Evolutionary conservation across 176 grass and related monocot species (phyloP).

Genomic region (Miscanthus lutarioriparius): DNA sequence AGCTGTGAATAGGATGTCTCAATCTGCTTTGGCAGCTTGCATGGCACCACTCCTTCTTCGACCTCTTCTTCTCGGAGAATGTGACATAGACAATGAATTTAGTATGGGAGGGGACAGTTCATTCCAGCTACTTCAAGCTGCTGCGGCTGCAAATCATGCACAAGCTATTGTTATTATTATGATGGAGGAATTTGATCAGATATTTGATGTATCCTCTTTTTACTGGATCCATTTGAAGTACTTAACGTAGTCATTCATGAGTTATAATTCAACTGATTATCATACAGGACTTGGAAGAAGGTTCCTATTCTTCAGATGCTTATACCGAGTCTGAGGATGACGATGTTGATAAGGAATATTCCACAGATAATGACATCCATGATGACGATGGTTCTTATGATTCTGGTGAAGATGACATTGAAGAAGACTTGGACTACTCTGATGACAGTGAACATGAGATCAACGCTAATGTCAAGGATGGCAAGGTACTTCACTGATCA

Average conservation of each 20-base stretch:
- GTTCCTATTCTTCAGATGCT: conserved; percentile 73
- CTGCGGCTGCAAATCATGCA: conserved; percentile 93
- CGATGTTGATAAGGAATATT: conserved; percentile 72
- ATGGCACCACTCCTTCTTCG: conserved; percentile 98
- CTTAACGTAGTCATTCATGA: background rate
- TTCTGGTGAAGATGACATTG: conserved; percentile 60
- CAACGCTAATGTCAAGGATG: conserved; percentile 39
- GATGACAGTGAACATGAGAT: conserved; percentile 55
- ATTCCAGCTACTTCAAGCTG: conserved; percentile 93
- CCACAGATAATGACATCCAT: conserved; percentile 67
- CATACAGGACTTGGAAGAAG: conserved; percentile 72
- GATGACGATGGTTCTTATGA: conserved; percentile 76
- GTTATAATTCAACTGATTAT: conserved; percentile 30
- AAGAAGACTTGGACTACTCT: conserved; percentile 58
- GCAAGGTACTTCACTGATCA: conserved; percentile 56
- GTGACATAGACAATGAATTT: conserved; percentile 85
- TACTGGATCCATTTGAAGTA: conserved; percentile 34
- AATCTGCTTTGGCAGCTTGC: conserved; percentile 92
- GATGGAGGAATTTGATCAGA: conserved; percentile 85
- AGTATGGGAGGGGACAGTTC: conserved; percentile 83
- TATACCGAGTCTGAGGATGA: conserved; percentile 79
- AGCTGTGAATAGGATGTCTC: conserved; percentile 90
- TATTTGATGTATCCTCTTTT: conserved; percentile 81
- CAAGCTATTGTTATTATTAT: conserved; percentile 95
- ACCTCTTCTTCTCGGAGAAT: conserved; percentile 87